Percentiles rank a stretch among this genome's conserved stretches.
phyloP scores from a whole-genome alignment of 1,139 yeast genomes.

The Yamadazyma sp. region DNA sequence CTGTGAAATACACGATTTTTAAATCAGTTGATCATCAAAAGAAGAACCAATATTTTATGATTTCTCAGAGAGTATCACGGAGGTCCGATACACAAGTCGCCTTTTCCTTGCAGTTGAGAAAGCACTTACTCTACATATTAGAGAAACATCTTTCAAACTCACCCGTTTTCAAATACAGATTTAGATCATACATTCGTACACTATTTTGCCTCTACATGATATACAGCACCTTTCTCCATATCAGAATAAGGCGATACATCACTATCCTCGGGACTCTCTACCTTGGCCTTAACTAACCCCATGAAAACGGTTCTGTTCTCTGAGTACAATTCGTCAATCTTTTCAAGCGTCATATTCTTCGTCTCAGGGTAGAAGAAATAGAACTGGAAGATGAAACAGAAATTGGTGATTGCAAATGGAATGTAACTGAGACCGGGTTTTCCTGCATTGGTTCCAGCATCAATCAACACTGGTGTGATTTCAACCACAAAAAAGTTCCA shows the following conservation, averaged over 20 bases:
- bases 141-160: too few relatives aligned
- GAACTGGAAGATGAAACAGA: constrained; percentile 34
- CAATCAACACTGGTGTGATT: constrained; percentile 27
- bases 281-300: constrained; percentile 13
- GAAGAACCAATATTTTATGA: too few relatives aligned
- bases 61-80: too few relatives aligned
- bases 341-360: constrained; percentile 45
- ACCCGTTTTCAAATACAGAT: too few relatives aligned
- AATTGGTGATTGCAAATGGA: constrained; percentile 9
- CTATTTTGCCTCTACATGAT: constrained; percentile 6
- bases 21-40: too few relatives aligned
- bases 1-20: too few relatives aligned
- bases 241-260: background rate
- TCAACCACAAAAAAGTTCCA: constrained; percentile 38
- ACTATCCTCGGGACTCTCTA: constrained; percentile 1
- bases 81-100: too few relatives aligned
- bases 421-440: constrained; percentile 13
- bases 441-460: constrained; percentile 13
- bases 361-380: constrained; percentile 49
- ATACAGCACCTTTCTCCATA: constrained; percentile 2
- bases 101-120: too few relatives aligned
- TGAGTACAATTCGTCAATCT: constrained; percentile 39
- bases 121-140: too few relatives aligned
- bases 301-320: constrained; percentile 16
- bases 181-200: too few relatives aligned